Base-by-base conservation (phyloP, 2,329 filamentous ascomycete species). In the Leptographium procerum region DNA sequence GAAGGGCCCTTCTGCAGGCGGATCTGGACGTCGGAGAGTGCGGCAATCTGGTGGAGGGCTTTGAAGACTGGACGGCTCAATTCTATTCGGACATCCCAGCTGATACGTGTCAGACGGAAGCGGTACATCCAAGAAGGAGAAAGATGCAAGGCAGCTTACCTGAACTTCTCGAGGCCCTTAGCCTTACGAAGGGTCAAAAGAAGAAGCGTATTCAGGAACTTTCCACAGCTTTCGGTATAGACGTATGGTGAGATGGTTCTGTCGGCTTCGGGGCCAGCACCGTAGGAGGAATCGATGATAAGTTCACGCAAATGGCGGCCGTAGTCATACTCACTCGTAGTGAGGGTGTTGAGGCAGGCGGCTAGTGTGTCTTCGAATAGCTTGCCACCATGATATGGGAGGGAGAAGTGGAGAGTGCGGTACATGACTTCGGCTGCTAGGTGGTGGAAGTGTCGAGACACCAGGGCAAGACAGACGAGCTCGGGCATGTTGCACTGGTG, bases 11-110 rank as follows among this genome's bases (percentile, higher is more conserved):
- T 71, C 61, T 85, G 83, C 69, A 86, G 74, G 58, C 83, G 78
- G 50, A 86, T 65, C 62, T 83, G 79, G 14, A 86, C 64, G 60
- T 78, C 70, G 58, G 75, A 74, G 31, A 86, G 72, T 8, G 76
- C 73, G 22, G 70, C 61, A 58, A 84, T 80, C 36, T 73, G 68
- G 65, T 84, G 82, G 13, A 86, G 71, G 36, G 76, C 75, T 59
- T 74, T 74, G 69, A 82, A 85, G 5, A 86, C 76, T 1, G 75
- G 76, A 7, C 80, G 73, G 65, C 78, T 83, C 11, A 86, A 73
- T 66, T 86, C 83, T 57, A 86, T 78, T 8, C 81, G 77, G 57
- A 85, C 80, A 66, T 86, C 83, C 83, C 83, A 86, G 62, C 79
- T 83, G 57, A 28, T 16, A 1, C 40, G 14, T 4, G 36, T 31